Base-by-base conservation (phyloP, 768 basidiomycete genomes). In the Auriscalpium vulgare region DNA sequence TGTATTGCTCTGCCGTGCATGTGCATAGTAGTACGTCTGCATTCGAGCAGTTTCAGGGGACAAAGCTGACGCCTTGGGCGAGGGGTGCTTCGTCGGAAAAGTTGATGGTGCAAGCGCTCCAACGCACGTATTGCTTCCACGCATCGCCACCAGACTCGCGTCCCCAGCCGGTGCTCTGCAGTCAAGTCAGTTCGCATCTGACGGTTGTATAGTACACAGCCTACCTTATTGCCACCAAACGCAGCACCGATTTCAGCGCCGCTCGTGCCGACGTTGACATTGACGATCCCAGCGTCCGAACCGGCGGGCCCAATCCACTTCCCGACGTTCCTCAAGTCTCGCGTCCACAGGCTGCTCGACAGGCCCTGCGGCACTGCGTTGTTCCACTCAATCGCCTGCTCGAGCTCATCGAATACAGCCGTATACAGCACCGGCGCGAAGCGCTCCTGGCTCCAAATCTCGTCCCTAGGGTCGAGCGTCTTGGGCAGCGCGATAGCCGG, bases 81-180 rank as follows among this genome's bases (percentile, higher is more conserved):
- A 98, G 75, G 9, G 91, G 93, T 46, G 91, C 85, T 62, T 85
- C 81, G 68, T 93, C 83, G 43, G 89, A 91, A 72, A 88, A 97
- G 72, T 97, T 97, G 69, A 97, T 74, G 10, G 95, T 97, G 69
- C 91, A 94, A 47, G 88, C 83, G 70, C 87, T 86, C 90, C 90
- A 95, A 51, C 91, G 83, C 43, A 94, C 88, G 63, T 94, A 94
- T 70, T 95, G 91, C 69, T 95, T 94, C 95, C 95, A 98, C n/a
- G 95, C 88, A 70, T 97, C 95, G 52, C 95, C 95, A 40, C 95
- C 95, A 8, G 91, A 92, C 74, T 98, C 95, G 50, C 95, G 84
- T 17, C 95, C 95, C 93, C 88, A 91, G 60, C 89, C 90, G 50
- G 88, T 91, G 70, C 84, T 89, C 88, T 89, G 68, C 34, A 48